Evolutionary conservation across 768 basidiomycete species (phyloP).

Genomic region (Chalciporus piperatus): DNA sequence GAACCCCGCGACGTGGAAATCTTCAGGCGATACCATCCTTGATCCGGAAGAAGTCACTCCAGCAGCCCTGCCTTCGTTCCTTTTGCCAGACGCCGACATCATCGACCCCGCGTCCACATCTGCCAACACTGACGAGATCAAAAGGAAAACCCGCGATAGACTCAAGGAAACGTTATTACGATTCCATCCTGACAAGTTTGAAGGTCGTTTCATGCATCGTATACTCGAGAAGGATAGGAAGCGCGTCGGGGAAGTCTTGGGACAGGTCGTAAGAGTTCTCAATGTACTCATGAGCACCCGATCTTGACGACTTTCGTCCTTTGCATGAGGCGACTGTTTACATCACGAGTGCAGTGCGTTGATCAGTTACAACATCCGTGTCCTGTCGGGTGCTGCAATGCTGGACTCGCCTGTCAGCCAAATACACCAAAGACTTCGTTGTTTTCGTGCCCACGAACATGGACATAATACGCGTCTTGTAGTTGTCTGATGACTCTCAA

Average conservation of each 20-base stretch:
- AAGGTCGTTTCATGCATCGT: constrained; percentile 62
- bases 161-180: constrained; percentile 66
- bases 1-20: too few relatives aligned
- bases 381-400: too few relatives aligned
- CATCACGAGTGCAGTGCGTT: neutral
- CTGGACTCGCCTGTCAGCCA: too few relatives aligned
- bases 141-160: constrained; percentile 56
- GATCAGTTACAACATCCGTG: too few relatives aligned
- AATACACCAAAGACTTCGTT: too few relatives aligned
- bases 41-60: constrained; percentile 50
- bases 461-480: too few relatives aligned
- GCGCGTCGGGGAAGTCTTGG: constrained; percentile 56
- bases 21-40: constrained; percentile 15
- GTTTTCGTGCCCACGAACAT: too few relatives aligned
- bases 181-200: constrained; percentile 82
- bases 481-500: too few relatives aligned
- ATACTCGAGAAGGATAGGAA: constrained; percentile 47
- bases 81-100: constrained; percentile 37
- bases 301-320: constrained; percentile 1
- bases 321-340: neutral
- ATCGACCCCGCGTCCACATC: neutral
- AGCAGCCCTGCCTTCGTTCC: constrained; percentile 55
- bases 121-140: constrained; percentile 21
- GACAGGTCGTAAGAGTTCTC: constrained; percentile 58
- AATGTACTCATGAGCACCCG: constrained; percentile 49